Conservation (phyloP, 2,329 filamentous ascomycete genomes). For the Myriangium duriaei region DNA sequence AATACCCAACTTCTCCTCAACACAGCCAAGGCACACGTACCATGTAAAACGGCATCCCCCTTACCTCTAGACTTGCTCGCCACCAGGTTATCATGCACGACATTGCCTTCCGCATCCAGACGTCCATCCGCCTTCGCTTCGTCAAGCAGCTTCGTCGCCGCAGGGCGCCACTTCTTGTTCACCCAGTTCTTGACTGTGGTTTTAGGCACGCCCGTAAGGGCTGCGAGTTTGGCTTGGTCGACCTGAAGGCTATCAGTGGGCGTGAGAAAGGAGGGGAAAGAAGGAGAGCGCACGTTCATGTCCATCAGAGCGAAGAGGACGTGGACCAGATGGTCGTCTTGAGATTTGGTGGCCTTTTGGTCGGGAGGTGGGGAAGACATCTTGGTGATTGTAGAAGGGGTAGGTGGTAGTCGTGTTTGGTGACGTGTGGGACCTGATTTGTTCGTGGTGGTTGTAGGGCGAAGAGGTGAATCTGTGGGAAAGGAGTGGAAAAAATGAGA, state of each 20-base stretch:
- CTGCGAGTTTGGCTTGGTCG: conserved; percentile 5
- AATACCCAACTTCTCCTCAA: neutral
- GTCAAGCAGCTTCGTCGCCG: neutral
- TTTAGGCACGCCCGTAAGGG: conserved; percentile 1
- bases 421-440: no score
- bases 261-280: neutral
- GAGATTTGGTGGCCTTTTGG: no score
- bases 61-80: no score
- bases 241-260: neutral
- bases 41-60: no score
- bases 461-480: no score
- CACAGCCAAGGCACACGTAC: no score
- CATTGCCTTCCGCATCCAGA: neutral
- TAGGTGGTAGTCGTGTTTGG: no score
- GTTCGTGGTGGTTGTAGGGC: no score
- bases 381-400: no score
- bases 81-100: neutral
- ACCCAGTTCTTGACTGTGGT: conserved; percentile 4
- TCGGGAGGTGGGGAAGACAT: no score
- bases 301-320: neutral
- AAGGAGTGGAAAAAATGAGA: no score
- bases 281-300: neutral
- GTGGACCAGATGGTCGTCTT: neutral
- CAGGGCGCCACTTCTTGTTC: conserved; percentile 1
- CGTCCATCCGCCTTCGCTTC: neutral